Conservation (phyloP, 1,284 basidiomycete genomes). For the Schizophyllum amplum region DNA sequence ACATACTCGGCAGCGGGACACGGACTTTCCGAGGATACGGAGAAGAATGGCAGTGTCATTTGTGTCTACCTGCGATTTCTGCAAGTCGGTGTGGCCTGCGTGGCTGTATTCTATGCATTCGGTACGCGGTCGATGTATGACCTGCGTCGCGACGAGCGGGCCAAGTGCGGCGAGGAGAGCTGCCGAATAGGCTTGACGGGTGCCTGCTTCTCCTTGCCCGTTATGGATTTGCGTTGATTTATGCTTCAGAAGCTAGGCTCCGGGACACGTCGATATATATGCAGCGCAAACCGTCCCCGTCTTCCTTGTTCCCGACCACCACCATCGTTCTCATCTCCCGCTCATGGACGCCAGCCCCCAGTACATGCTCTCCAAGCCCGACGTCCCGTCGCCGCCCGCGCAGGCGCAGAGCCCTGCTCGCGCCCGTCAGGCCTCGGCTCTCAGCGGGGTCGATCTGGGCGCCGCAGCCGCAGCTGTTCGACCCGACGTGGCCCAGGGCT, state of each 20-base stretch:
- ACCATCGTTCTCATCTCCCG: not conserved
- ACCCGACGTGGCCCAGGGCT: slow-evolving; percentile 54
- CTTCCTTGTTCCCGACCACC: not conserved
- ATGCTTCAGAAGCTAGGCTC: no score
- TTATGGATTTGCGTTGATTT: no score
- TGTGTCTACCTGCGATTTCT: no score
- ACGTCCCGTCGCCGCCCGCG: not conserved
- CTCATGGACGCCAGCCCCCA: not conserved
- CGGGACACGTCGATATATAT: not conserved
- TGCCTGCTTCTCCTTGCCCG: not conserved
- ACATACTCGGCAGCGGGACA: not conserved
- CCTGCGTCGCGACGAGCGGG: no score
- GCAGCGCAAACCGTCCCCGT: no score
- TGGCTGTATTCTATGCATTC: no score
- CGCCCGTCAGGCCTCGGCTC: slow-evolving; percentile 24
- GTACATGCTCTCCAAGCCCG: no score
- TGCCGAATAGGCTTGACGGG: not conserved
- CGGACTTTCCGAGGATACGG: no score
- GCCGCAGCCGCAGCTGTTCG: slow-evolving; percentile 60
- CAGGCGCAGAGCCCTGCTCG: slow-evolving; percentile 6
- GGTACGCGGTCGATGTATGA: no score
- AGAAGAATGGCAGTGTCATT: no score
- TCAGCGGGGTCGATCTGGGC: slow-evolving; percentile 65
- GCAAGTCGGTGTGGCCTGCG: no score
- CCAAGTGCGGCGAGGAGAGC: no score